A percentile compares a stretch with the other conserved stretches of the same genome.
phyloP scores from a whole-genome alignment of 164 flowering plant species.

The Taxillus chinensis region DNA sequence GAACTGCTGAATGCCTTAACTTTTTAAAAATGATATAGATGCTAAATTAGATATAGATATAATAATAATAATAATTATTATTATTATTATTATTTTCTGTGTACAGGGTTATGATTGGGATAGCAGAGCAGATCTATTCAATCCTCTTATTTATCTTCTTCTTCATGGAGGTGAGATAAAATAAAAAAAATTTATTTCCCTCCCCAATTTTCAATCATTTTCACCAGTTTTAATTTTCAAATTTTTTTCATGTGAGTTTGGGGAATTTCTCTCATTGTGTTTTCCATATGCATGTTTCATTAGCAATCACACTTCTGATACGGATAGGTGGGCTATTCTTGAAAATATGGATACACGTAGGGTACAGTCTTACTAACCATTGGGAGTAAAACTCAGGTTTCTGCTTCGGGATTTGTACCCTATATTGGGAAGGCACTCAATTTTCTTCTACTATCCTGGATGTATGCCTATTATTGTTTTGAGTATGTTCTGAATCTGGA shows the following conservation, averaged over 20 bases:
- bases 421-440: conserved; percentile 68
- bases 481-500: conserved; percentile 52
- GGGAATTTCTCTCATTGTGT: not conserved
- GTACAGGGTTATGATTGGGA: conserved; percentile 61
- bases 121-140: conserved; percentile 75
- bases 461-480: conserved; percentile 94
- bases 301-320: not conserved
- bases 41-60: not conserved
- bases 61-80: not conserved
- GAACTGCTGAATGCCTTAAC: no score
- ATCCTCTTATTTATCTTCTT: conserved; percentile 61
- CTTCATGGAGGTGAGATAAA: conserved; percentile 59
- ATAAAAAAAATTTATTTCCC: not conserved
- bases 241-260: not conserved
- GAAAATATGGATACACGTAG: not conserved
- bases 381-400: conserved; percentile 47
- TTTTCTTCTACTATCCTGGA: conserved; percentile 85
- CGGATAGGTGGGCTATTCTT: not conserved
- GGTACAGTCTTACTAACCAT: not conserved
- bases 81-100: conserved; percentile 1
- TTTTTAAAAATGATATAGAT: no score
- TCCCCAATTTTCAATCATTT: no score
- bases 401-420: conserved; percentile 66
- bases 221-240: no score
- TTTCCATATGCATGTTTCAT: not conserved